phyloP scores from a whole-genome alignment of 257 asterid genomes.

The Solanum lycopersicoides region DNA sequence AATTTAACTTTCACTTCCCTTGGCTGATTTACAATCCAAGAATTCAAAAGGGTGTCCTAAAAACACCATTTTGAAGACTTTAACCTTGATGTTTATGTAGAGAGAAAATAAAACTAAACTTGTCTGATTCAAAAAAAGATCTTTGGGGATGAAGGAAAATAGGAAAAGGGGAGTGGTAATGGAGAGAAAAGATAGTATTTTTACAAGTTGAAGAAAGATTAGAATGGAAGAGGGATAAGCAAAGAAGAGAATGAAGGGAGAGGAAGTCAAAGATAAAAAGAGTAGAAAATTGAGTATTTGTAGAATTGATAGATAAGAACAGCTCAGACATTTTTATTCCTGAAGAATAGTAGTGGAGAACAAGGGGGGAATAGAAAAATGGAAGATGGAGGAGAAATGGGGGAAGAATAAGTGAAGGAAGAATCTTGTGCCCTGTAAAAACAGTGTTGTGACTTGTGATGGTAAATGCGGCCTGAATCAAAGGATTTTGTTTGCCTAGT shows the following conservation, averaged over 20 bases:
- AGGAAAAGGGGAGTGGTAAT: constrained; percentile 18
- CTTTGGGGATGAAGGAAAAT: constrained; percentile 3
- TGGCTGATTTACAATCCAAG: background rate
- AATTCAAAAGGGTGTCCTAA: background rate
- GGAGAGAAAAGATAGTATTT: constrained; percentile 39
- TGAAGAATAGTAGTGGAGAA: background rate
- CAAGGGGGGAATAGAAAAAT: background rate
- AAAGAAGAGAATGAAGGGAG: constrained; percentile 39
- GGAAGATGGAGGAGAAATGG: constrained; percentile 32
- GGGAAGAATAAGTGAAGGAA: constrained; percentile 17
- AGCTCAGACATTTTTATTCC: constrained; percentile 33
- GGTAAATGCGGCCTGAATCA: background rate
- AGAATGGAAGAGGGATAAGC: constrained; percentile 35
- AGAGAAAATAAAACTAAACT: background rate
- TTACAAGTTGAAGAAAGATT: constrained; percentile 46
- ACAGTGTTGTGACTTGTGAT: background rate
- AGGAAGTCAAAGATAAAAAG: constrained; percentile 20
- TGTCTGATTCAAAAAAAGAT: background rate
- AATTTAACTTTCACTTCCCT: background rate
- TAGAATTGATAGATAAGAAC: constrained; percentile 13
- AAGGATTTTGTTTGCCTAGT: background rate
- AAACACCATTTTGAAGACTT: constrained; percentile 33
- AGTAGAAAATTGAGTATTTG: constrained; percentile 22
- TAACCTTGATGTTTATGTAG: constrained; percentile 1
- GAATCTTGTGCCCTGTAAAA: background rate